Percentiles rank a stretch among this genome's conserved stretches.
Conservation (phyloP, 2,329 filamentous ascomycete genomes). For the Botryosphaeria dothidea region DNA sequence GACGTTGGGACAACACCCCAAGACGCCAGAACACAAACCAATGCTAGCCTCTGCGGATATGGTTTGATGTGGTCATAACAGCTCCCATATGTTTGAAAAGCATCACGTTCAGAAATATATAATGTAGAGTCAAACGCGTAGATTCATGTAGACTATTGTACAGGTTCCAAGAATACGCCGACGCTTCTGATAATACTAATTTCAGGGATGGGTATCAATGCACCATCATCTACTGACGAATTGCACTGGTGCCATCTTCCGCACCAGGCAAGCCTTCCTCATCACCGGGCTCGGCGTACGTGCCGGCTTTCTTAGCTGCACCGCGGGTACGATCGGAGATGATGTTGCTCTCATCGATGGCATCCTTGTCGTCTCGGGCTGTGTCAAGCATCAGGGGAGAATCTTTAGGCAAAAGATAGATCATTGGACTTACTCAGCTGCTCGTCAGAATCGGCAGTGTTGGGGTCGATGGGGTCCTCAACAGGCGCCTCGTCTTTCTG, state of each 20-base stretch:
- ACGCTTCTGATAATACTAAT: neutral
- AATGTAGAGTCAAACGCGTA: no score
- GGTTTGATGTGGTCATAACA: no score
- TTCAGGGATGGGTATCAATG: neutral
- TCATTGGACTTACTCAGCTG: slow-evolving; percentile 44
- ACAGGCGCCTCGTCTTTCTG: slow-evolving; percentile 48
- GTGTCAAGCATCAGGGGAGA: neutral
- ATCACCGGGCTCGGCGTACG: slow-evolving; percentile 54
- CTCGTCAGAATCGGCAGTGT: slow-evolving; percentile 49
- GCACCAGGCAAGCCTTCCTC: slow-evolving; percentile 47
- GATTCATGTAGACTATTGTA: no score
- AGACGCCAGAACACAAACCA: no score
- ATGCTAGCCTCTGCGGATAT: no score
- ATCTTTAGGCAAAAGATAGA: neutral
- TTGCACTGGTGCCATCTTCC: slow-evolving; percentile 35
- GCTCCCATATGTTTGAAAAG: no score
- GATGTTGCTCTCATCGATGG: slow-evolving; percentile 52
- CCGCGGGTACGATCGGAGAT: slow-evolving; percentile 47
- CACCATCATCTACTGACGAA: slow-evolving; percentile 15
- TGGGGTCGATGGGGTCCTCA: slow-evolving; percentile 47
- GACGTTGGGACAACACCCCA: no score
- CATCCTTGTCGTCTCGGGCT: slow-evolving; percentile 51
- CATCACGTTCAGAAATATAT: no score
- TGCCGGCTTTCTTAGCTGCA: slow-evolving; percentile 45
- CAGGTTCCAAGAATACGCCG: neutral